Base-by-base conservation (phyloP, 345 rosid species). In the Citrus sinensis region DNA sequence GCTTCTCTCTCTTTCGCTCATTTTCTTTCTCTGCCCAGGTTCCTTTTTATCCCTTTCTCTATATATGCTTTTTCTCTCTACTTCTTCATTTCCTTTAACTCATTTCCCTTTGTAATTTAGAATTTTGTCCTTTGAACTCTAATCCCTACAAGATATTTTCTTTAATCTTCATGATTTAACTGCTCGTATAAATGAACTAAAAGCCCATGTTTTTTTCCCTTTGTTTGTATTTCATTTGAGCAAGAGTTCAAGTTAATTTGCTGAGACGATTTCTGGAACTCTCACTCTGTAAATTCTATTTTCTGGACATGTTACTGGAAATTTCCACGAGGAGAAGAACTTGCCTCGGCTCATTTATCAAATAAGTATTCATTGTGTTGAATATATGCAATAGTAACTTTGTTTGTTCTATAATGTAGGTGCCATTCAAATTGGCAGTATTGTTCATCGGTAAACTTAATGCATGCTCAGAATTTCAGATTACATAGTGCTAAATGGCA, bases 21-120 rank as follows among this genome's bases (percentile, higher is more conserved):
- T 40, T 88, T 87, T 78, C 81, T 90, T 66, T 79, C 87, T 42
- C 72, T 87, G 75, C 84, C 94, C 89, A 92, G 98, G 98, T 91
- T 79, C 78, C 71, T 14, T 46, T 67, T 81, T 81, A 70, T 82
- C 71, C 56, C 81, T 74, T 19, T 67, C 72, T 70, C 9, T 9
- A 22, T 11, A 13, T 46, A 46, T 49, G 29, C 25, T 73, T 75
- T 76, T 10, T 14, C 64, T 73, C 62, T 71, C 56, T 55, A 65
- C 55, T 4, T 78, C 56, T 51, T 20, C 25, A 40, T 67, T 4
- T 46, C 39, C 6, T 73, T 29, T 40, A 19, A 29, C 8, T 34
- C 3, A 39, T 7, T 64, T 56, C 34, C 40, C 8, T 17, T 19
- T 7, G 42, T 65, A 29, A 14, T 46, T 49, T 30, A 49, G 51